Conservation (phyloP, 176 grass and related monocot species). For the Oryza punctata region DNA sequence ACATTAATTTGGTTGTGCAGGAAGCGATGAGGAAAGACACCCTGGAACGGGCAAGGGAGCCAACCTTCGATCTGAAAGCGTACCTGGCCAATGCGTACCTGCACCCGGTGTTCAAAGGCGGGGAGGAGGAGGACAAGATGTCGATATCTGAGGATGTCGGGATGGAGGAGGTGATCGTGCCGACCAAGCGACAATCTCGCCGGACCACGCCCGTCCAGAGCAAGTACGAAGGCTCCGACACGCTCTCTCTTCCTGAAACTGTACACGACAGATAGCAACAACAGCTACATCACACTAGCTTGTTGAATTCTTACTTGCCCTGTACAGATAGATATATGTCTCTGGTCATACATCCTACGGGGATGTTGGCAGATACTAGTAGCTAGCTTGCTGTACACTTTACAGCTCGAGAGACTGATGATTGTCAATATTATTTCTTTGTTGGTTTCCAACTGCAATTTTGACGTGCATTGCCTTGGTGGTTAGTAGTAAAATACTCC, state of each 20-base stretch:
- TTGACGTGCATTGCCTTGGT: too few relatives aligned
- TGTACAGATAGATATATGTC: neutral
- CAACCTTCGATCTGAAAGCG: conserved; percentile 73
- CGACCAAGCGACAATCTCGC: conserved; percentile 86
- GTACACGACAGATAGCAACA: conserved; percentile 30
- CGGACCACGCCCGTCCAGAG: conserved; percentile 69
- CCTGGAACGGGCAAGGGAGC: conserved; percentile 81
- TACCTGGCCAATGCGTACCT: conserved; percentile 71
- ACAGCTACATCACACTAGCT: neutral
- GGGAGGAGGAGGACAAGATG: conserved; percentile 28
- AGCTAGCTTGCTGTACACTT: neutral
- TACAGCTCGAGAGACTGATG: neutral
- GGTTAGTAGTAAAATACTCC: too few relatives aligned
- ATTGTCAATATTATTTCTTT: neutral
- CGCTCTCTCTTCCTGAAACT: conserved; percentile 48
- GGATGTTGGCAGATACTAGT: too few relatives aligned
- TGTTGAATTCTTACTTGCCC: neutral
- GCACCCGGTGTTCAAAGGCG: conserved; percentile 86
- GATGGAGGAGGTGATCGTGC: conserved; percentile 63
- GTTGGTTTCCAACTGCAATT: neutral
- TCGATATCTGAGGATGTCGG: conserved; percentile 33
- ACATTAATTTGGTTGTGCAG: conserved; percentile 22
- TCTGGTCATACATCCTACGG: neutral
- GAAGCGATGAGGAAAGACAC: conserved; percentile 99
- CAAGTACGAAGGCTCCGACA: conserved; percentile 56